These are phyloP conservation scores for Saprolegnia diclina DNA, from an alignment of 352 stramenopile species.

Conservation along the genomic window DNA sequence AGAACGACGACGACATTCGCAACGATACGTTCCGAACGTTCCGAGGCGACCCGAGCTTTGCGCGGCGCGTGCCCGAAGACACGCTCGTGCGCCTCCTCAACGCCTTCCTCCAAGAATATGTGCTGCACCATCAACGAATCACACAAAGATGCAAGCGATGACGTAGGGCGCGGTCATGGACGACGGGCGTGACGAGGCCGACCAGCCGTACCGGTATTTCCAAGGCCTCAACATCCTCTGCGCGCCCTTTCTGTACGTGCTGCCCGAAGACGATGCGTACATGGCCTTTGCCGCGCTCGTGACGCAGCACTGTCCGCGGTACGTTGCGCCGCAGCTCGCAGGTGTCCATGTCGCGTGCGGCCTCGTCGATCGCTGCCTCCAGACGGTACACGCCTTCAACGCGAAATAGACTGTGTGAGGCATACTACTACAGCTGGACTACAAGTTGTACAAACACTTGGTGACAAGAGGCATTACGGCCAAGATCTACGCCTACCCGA, in stretches of 20 bases:
- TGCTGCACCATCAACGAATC: constrained; percentile 15
- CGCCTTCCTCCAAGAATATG: constrained; percentile 86
- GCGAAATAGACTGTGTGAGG: no score
- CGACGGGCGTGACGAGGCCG: constrained; percentile 3
- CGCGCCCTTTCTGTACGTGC: constrained; percentile 87
- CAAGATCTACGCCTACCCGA: constrained; percentile 80
- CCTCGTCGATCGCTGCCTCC: constrained; percentile 74
- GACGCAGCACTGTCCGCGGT: constrained; percentile 81
- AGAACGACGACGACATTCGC: constrained; percentile 81
- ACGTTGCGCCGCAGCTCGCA: constrained; percentile 84
- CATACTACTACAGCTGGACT: constrained; percentile 46
- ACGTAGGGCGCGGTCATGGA: not conserved
- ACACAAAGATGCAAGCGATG: constrained; percentile 27
- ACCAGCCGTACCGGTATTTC: constrained; percentile 61
- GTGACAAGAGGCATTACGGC: constrained; percentile 65
- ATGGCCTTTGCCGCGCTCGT: constrained; percentile 86
- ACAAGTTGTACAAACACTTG: constrained; percentile 77
- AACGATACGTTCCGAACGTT: constrained; percentile 92
- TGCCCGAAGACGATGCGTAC: constrained; percentile 88
- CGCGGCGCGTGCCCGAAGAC: constrained; percentile 81
- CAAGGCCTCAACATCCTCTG: constrained; percentile 91
- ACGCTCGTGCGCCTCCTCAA: constrained; percentile 89
- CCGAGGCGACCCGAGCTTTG: constrained; percentile 80
- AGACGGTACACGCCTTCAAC: constrained; percentile 61
- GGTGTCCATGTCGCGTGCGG: constrained; percentile 75